A percentile compares a stretch with the other conserved stretches of the same genome.
Evolutionary conservation across 108 stramenopile species (phyloP).

Genomic region (Aurantiochytrium sp.): DNA sequence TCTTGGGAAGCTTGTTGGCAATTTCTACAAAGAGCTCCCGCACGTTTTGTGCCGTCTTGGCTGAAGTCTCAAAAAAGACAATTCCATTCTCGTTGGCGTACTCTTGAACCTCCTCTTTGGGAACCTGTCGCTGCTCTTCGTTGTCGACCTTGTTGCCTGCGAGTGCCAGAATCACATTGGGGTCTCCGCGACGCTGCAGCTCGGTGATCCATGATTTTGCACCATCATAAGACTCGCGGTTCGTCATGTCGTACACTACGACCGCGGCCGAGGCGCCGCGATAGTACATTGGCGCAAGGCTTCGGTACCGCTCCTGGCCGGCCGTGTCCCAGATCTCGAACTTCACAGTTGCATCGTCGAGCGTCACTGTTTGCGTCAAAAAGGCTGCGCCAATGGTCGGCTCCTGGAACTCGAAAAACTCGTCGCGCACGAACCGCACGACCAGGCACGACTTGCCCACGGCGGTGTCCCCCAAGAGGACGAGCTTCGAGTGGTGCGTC

Average conservation of each 20-base stretch:
- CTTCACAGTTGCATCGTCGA: constrained; percentile 65
- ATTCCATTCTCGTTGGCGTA: neutral
- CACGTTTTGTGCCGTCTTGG: constrained; percentile 15
- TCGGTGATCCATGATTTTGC: constrained; percentile 98
- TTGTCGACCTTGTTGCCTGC: constrained; percentile 92
- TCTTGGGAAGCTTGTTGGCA: neutral
- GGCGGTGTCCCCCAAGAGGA: constrained; percentile 94
- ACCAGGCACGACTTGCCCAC: constrained; percentile 91
- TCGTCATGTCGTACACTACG: constrained; percentile 92
- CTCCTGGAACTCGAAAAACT: constrained; percentile 98
- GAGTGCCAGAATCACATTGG: constrained; percentile 92
- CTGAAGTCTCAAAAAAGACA: constrained; percentile 22
- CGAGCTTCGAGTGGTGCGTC: constrained; percentile 95
- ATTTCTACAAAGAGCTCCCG: constrained; percentile 13
- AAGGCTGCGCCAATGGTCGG: constrained; percentile 76
- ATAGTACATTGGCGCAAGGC: constrained; percentile 84
- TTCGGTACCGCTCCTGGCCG: constrained; percentile 67
- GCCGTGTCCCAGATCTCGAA: constrained; percentile 99
- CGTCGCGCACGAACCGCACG: constrained; percentile 93
- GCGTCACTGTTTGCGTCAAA: constrained; percentile 21
- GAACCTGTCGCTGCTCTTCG: constrained; percentile 68
- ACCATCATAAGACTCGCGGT: constrained; percentile 87
- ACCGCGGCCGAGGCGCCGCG: constrained; percentile 77
- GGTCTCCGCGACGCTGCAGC: constrained; percentile 90
- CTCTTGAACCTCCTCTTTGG: constrained; percentile 41